Conservation (phyloP, 106 monocot species). For the Vanilla planifolia region DNA sequence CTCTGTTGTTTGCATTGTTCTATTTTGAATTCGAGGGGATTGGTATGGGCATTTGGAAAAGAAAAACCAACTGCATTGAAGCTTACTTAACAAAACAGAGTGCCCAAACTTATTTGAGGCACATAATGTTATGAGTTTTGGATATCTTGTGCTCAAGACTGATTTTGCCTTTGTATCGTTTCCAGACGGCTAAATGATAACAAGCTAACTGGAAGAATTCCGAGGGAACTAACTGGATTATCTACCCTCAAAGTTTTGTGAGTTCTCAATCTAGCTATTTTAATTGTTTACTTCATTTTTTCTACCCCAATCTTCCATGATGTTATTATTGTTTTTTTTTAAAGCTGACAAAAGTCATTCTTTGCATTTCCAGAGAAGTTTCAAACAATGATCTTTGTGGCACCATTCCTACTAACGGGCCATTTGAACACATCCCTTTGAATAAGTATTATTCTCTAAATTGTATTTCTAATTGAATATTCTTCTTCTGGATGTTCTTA, state of each 20-base stretch:
- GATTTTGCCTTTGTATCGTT: not conserved
- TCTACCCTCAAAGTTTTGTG: constrained; percentile 92
- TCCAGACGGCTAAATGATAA: constrained; percentile 84
- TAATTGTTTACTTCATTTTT: constrained; percentile 3
- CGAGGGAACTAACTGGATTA: constrained; percentile 66
- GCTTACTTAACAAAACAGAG: too few relatives aligned
- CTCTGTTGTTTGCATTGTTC: too few relatives aligned
- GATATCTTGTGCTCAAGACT: too few relatives aligned
- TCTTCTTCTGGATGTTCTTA: too few relatives aligned
- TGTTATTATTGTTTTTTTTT: not conserved
- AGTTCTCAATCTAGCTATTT: constrained; percentile 25
- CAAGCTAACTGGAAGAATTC: constrained; percentile 66
- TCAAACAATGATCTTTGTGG: constrained; percentile 92
- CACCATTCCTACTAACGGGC: constrained; percentile 87
- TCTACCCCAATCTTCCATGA: not conserved
- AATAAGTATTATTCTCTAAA: constrained; percentile 97
- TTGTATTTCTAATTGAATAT: too few relatives aligned
- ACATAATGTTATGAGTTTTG: not conserved
- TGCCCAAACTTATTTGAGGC: not conserved
- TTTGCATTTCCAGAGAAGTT: constrained; percentile 58
- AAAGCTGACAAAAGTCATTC: not conserved
- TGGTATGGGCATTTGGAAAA: not conserved
- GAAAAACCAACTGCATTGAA: not conserved
- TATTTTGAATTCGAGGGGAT: too few relatives aligned
- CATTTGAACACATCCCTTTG: constrained; percentile 86